Evolutionary conservation across 257 asterid species (phyloP), one percentile per base, ranked within the genome.

Genomic region (Jacaranda mimosifolia): DNA sequence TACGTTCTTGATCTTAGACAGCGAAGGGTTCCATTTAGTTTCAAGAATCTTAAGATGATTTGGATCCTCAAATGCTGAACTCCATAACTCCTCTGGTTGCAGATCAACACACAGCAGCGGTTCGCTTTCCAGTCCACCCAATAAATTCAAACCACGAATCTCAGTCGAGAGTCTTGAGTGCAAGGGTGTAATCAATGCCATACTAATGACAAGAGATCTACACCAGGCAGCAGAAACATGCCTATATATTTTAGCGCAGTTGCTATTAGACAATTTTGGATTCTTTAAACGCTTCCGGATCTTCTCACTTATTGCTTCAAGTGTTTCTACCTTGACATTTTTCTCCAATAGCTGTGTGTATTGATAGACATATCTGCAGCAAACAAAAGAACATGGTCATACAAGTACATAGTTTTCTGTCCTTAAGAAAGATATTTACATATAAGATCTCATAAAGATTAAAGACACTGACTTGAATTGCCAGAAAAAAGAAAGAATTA

Each of bases 161-260:
- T 92, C 92, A 62, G 96, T 86, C 12, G 93, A 80, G 76, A 74
- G 84, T 79, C 94, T 89, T 15, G 97, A 89, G 75, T 90, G 98
- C 87, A 93, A 78, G 26, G 99, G 99, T 43, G 97, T 95, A 63
- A 93, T 82, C 76, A 91, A 74, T 64, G 96, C 98, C 99, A 95
- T 91, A 88, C 92, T 91, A 56, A 95, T 89, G 73, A 95, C 99
- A 43, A 95, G 98, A 63, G 99, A 87, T 78, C 97, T 88, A 79
- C 99, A 95, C 99, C 99, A 95, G 83, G 99, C 97, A 77, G 94
- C 89, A 52, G 97, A 95, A 64, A 95, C 97, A 63, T 86, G 96
- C 81, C 90, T 92, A 71, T 91, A 92, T 70, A 93, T 90, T 88
- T 86, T 91, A 42, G 97, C 90, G 18, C 83, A 85, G 86, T 84